Percentiles rank a stretch among this genome's conserved stretches.
phyloP scores from a whole-genome alignment of 129 eudicot species.

The carrot (Daucus carota) region DH1_v3.0 NC_030383.2:4079001-4079500 shows the following conservation, averaged over 20 bases:
- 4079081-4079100: conserved; percentile 65
- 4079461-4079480: conserved; percentile 11
- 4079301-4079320: conserved; percentile 28
- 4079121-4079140: conserved; percentile 73
- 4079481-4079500: conserved; percentile 3
- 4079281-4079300: conserved; percentile 64
- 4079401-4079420: background rate
- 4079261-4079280: conserved; percentile 14
- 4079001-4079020: conserved; percentile 68
- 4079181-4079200: conserved; percentile 69
- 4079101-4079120: conserved; percentile 60
- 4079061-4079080: conserved; percentile 80
- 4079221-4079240: conserved; percentile 31
- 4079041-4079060: conserved; percentile 58
- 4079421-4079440: background rate
- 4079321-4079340: background rate
- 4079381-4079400: background rate
- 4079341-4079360: conserved; percentile 13
- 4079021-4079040: conserved; percentile 86
- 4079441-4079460: conserved; percentile 14
- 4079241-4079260: conserved; percentile 8
- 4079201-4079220: background rate
- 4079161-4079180: conserved; percentile 80
- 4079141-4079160: conserved; percentile 84
- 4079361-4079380: background rate